These are phyloP conservation scores for Aspergillus aculeatus DNA, from an alignment of 2,329 filamentous ascomycete genomes.

Conservation along the genomic window DNA sequence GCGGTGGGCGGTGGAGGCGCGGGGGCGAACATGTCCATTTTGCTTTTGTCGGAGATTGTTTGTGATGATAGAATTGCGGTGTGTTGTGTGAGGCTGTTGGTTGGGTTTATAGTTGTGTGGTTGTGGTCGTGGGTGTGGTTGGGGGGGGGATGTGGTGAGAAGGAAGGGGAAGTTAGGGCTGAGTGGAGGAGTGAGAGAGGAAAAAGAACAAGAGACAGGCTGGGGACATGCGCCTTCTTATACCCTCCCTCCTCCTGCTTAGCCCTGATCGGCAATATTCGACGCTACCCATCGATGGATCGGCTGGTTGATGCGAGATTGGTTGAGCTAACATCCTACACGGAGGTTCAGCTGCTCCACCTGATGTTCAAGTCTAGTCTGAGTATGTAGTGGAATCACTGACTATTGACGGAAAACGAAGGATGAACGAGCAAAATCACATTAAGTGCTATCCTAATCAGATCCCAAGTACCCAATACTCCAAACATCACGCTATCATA, in stretches of 20 bases:
- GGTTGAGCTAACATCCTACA: neutral
- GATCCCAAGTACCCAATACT: no score
- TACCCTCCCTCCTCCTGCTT: neutral
- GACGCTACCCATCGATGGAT: neutral
- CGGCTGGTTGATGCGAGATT: neutral
- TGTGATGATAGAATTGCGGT: neutral
- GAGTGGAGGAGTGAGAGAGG: neutral
- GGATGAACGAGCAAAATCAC: no score
- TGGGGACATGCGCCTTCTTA: neutral
- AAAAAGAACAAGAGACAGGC: neutral
- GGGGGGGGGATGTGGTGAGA: neutral
- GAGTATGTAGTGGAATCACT: no score
- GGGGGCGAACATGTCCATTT: slow-evolving; percentile 27
- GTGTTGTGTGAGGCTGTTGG: neutral
- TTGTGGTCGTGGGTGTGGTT: neutral
- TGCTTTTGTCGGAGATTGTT: neutral
- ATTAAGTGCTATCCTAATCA: no score
- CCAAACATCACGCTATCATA: neutral
- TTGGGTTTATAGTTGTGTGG: no score
- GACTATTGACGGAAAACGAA: no score
- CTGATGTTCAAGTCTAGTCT: neutral
- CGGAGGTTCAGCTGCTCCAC: neutral
- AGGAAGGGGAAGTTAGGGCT: neutral
- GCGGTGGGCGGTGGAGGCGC: slow-evolving; percentile 57
- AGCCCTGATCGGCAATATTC: neutral